Evolutionary conservation across 2,329 filamentous ascomycete species (phyloP).

Genomic region (Penicillium psychrosexuale): DNA sequence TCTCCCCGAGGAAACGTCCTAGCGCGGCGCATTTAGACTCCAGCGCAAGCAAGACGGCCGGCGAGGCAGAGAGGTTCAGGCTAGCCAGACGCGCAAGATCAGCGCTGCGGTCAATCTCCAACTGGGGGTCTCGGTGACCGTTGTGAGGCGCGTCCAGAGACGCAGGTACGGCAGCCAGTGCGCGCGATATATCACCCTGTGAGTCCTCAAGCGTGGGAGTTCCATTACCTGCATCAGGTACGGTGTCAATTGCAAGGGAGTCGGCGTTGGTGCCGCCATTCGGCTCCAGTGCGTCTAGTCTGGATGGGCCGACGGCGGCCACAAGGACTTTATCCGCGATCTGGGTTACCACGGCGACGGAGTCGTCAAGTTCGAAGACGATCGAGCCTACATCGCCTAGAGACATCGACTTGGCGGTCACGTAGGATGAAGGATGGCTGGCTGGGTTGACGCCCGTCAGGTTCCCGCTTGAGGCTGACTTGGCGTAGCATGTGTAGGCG

Average conservation of each 20-base stretch:
- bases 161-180: slow-evolving; percentile 7
- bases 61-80: slow-evolving; percentile 39
- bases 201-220: slow-evolving; percentile 7
- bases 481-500: slow-evolving; percentile 44
- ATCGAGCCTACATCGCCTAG: slow-evolving; percentile 45
- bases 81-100: slow-evolving; percentile 41
- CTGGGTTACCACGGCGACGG: slow-evolving; percentile 42
- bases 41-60: slow-evolving; percentile 39
- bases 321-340: slow-evolving; percentile 45
- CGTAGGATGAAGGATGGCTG: slow-evolving; percentile 43
- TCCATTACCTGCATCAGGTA: slow-evolving; percentile 4
- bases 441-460: slow-evolving; percentile 44
- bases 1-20: slow-evolving; percentile 40
- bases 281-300: slow-evolving; percentile 11
- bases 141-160: slow-evolving; percentile 19
- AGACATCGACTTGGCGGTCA: slow-evolving; percentile 42
- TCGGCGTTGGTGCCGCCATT: slow-evolving; percentile 2
- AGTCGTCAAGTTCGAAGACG: slow-evolving; percentile 42
- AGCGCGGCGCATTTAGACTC: slow-evolving; percentile 45
- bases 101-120: slow-evolving; percentile 40
- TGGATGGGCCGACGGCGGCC: slow-evolving; percentile 41
- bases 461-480: slow-evolving; percentile 40
- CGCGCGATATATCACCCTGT: slow-evolving; percentile 14
- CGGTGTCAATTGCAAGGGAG: slow-evolving; percentile 3
- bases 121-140: slow-evolving; percentile 34